Conservation (phyloP, 768 basidiomycete genomes). For the Psilocybe tampanensis region DNA sequence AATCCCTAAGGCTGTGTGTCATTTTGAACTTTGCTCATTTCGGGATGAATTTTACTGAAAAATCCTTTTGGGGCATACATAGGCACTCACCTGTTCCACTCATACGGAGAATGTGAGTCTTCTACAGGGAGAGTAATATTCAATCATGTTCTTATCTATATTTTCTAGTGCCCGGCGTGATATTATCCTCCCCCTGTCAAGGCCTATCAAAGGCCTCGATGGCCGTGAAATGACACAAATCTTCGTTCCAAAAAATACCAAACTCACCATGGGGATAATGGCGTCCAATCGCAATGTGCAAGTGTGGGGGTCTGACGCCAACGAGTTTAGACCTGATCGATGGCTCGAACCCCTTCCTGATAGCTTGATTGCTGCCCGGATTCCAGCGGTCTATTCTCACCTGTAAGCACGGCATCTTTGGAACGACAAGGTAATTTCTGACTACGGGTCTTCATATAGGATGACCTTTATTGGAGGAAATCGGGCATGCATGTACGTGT, state of each 20-base stretch:
- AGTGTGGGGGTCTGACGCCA: constrained; percentile 44
- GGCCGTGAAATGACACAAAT: constrained; percentile 39
- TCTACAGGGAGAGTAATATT: too few relatives aligned
- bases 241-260: constrained; percentile 38
- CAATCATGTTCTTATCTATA: too few relatives aligned
- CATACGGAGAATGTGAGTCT: constrained; percentile 20
- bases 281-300: constrained; percentile 33
- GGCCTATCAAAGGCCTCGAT: constrained; percentile 36
- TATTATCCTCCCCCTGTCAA: constrained; percentile 31
- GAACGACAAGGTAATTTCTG: not conserved
- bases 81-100: constrained; percentile 29
- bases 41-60: not conserved
- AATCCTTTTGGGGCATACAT: not conserved
- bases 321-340: constrained; percentile 50
- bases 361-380: constrained; percentile 7
- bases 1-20: constrained; percentile 38
- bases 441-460: not conserved
- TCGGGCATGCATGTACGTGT: constrained; percentile 44
- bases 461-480: constrained; percentile 42
- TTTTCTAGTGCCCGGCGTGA: constrained; percentile 27
- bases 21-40: not conserved
- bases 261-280: constrained; percentile 34
- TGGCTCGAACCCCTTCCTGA: constrained; percentile 33
- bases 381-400: constrained; percentile 22
- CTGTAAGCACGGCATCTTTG: constrained; percentile 4